A percentile compares a stretch with the other conserved stretches of the same genome.
phyloP scores from a whole-genome alignment of 805 yeast genomes.

The Metschnikowia arizonensis region DNA sequence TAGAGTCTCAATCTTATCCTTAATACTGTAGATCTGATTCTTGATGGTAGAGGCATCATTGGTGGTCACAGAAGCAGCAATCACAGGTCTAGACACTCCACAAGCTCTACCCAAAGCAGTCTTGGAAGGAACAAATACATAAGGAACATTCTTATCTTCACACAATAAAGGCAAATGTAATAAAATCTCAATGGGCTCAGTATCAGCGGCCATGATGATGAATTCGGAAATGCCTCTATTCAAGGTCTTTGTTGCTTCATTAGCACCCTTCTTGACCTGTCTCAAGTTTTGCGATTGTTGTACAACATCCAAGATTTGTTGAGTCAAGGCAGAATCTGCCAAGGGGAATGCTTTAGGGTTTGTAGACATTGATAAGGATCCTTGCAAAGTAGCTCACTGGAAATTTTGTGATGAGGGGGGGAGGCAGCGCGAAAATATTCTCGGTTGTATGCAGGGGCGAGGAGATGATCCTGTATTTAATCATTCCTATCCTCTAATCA shows the following conservation, averaged over 20 bases:
- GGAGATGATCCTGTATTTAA: too few relatives aligned
- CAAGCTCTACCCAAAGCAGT: slow-evolving; percentile 99
- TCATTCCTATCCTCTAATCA: too few relatives aligned
- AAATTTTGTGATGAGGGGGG: slow-evolving; percentile 4
- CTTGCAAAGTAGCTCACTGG: slow-evolving; percentile 30
- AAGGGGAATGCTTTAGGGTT: slow-evolving; percentile 99
- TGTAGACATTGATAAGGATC: slow-evolving; percentile 60
- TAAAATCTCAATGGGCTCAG: slow-evolving; percentile 98
- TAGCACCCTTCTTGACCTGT: slow-evolving; percentile 99
- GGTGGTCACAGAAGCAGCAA: slow-evolving; percentile 96
- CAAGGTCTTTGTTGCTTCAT: slow-evolving; percentile 98
- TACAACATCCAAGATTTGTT: slow-evolving; percentile 95
- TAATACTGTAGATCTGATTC: slow-evolving; percentile 93
- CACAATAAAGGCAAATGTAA: slow-evolving; percentile 95
- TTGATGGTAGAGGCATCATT: slow-evolving; percentile 97
- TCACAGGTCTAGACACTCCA: slow-evolving; percentile 99
- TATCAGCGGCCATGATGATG: slow-evolving; percentile 99
- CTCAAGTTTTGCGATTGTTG: slow-evolving; percentile 97
- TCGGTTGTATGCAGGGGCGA: background rate
- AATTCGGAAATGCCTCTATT: slow-evolving; percentile 99
- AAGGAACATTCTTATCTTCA: slow-evolving; percentile 99
- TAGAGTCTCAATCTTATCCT: slow-evolving; percentile 98
- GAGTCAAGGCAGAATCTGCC: slow-evolving; percentile 92
- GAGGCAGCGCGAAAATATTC: slow-evolving; percentile 1
- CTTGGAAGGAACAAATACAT: slow-evolving; percentile 97